These are phyloP conservation scores for Pugionium dolabratum DNA, from an alignment of 345 rosid species.

Conservation along the genomic window DNA sequence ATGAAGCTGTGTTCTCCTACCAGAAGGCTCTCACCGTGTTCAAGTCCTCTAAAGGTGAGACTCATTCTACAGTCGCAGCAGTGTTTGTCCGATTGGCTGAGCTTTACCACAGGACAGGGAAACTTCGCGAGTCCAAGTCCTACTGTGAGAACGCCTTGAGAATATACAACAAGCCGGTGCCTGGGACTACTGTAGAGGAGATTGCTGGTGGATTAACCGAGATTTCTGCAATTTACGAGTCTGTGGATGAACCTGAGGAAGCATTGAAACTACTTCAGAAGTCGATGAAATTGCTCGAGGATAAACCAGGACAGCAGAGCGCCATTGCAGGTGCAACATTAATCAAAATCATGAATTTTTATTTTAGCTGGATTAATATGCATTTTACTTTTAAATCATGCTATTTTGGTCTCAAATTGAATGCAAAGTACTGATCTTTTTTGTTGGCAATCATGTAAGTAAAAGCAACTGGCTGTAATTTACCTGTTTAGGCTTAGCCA, in stretches of 20 bases:
- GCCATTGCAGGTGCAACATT: slow-evolving; percentile 55
- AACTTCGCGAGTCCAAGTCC: slow-evolving; percentile 90
- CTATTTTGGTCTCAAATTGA: not conserved
- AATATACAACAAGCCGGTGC: slow-evolving; percentile 90
- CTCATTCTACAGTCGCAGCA: slow-evolving; percentile 89
- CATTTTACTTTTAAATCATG: not conserved
- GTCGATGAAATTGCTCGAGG: slow-evolving; percentile 92
- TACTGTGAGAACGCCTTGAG: slow-evolving; percentile 93
- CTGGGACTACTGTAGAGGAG: slow-evolving; percentile 92
- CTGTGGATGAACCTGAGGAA: slow-evolving; percentile 98
- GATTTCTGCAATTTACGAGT: slow-evolving; percentile 92
- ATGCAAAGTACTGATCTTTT: not conserved
- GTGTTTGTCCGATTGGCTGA: slow-evolving; percentile 95
- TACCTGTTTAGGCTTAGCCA: not conserved
- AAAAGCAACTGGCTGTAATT: not conserved
- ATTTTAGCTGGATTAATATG: slow-evolving; percentile 5
- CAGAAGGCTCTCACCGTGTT: slow-evolving; percentile 98
- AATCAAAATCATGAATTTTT: not conserved
- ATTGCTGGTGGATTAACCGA: slow-evolving; percentile 88
- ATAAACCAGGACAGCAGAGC: slow-evolving; percentile 97
- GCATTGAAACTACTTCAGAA: slow-evolving; percentile 91
- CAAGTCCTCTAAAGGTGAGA: slow-evolving; percentile 94
- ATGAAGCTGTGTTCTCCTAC: slow-evolving; percentile 94
- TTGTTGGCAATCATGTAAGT: not conserved
- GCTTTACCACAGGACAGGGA: slow-evolving; percentile 93